Evolutionary conservation across 2,329 filamentous ascomycete species (phyloP).

Genomic region (Tothia fuscella): DNA sequence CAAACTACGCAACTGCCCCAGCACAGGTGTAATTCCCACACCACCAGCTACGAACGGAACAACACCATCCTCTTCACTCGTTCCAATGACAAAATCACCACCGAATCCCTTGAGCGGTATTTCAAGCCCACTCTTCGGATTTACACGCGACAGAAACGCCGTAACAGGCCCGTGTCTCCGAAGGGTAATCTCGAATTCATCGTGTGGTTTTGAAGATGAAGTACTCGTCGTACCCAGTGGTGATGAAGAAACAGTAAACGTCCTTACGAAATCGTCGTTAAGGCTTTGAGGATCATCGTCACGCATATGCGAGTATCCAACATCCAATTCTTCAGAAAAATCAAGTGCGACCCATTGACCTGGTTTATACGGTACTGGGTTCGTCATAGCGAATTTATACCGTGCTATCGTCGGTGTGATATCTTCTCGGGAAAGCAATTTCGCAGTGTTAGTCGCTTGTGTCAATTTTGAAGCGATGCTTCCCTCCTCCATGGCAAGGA

Average conservation of each 20-base stretch:
- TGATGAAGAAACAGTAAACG: constrained; percentile 65
- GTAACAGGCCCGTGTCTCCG: constrained; percentile 60
- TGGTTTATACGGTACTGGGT: constrained; percentile 41
- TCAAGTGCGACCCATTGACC: constrained; percentile 72
- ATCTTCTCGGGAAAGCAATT: constrained; percentile 43
- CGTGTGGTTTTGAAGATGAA: constrained; percentile 14
- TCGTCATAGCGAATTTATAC: constrained; percentile 43
- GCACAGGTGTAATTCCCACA: constrained; percentile 70
- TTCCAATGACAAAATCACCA: constrained; percentile 44
- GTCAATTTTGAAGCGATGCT: constrained; percentile 17
- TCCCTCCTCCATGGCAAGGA: constrained; percentile 46
- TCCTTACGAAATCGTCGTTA: constrained; percentile 76
- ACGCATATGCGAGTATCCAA: constrained; percentile 72
- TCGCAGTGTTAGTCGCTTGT: constrained; percentile 33
- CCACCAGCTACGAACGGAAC: constrained; percentile 61
- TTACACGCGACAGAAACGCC: constrained; percentile 47
- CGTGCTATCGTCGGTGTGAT: constrained; percentile 57
- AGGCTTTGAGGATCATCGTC: constrained; percentile 67
- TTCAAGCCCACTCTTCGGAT: constrained; percentile 42
- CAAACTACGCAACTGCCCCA: constrained; percentile 54
- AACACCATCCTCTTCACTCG: constrained; percentile 25
- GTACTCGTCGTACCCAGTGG: constrained; percentile 18
- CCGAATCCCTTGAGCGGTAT: constrained; percentile 62
- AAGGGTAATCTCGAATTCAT: constrained; percentile 60
- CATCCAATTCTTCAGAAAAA: constrained; percentile 55